Evolutionary conservation across 371 early-diverging fungal genomes (phyloP).

Genomic region (Umbelopsis sp.): DNA sequence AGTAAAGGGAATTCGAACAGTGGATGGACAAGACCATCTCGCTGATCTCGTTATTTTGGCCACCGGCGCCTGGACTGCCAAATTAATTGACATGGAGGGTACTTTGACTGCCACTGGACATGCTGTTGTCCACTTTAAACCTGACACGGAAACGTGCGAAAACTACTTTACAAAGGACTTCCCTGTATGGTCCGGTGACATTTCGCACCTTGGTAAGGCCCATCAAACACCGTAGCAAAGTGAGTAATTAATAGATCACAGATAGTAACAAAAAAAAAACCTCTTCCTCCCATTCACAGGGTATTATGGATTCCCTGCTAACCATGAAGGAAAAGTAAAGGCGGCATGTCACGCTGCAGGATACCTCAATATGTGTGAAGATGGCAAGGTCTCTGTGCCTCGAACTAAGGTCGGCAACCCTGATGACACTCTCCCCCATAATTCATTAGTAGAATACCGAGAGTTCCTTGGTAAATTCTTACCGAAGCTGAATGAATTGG

Average conservation of each 20-base stretch:
- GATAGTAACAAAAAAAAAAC: background rate
- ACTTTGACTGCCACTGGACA: slow-evolving; percentile 53
- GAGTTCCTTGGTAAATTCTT: slow-evolving; percentile 38
- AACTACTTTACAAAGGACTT: slow-evolving; percentile 26
- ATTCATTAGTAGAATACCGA: slow-evolving; percentile 36
- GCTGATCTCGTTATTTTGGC: slow-evolving; percentile 50
- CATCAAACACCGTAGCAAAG: background rate
- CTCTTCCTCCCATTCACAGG: slow-evolving; percentile 18
- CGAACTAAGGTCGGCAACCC: slow-evolving; percentile 46
- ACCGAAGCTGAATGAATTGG: slow-evolving; percentile 35
- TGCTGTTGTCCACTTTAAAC: slow-evolving; percentile 54
- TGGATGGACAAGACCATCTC: slow-evolving; percentile 38
- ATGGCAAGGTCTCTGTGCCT: slow-evolving; percentile 40
- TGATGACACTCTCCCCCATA: slow-evolving; percentile 43
- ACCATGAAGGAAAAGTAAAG: slow-evolving; percentile 51
- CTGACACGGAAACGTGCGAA: slow-evolving; percentile 25
- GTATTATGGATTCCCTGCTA: slow-evolving; percentile 59
- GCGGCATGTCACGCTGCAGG: slow-evolving; percentile 54
- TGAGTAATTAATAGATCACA: background rate
- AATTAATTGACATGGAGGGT: slow-evolving; percentile 41
- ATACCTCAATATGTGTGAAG: slow-evolving; percentile 31
- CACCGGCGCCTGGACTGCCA: slow-evolving; percentile 62
- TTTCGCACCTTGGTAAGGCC: slow-evolving; percentile 42
- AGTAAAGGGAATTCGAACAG: slow-evolving; percentile 47
- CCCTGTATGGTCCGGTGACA: slow-evolving; percentile 57